Evolutionary conservation across 176 grass and related monocot genomes (phyloP), one percentile per base, ranked within the genome.

Genomic region (Ensete ventricosum): DNA sequence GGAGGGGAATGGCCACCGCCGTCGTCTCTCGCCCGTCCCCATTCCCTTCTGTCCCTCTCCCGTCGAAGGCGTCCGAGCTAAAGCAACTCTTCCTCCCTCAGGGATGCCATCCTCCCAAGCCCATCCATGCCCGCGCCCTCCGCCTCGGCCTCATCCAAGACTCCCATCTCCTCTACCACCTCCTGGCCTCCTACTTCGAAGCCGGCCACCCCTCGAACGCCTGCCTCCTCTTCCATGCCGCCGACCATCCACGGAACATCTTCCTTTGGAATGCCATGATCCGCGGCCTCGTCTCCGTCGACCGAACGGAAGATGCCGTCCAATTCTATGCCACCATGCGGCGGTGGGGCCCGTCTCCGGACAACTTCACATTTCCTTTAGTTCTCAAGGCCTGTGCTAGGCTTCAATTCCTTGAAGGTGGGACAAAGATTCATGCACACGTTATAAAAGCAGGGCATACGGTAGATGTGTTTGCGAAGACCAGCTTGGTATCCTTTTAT

Each of bases 301-400:
- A 77, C 9, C 67, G 79, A 3, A 79, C 86, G 81, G 72, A 78
- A 68, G 78, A 88, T 49, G 84, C 81, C 20, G 62, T 86, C 72
- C 81, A 59, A 63, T 13, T 82, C 26, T 85, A 84, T 73, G 27
- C 53, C 57, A 20, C 3, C 48, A 80, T 80, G 78, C 62, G 83
- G 79, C 77, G 70, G 8, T 60, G 75, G 13, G 4, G n/a, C 34
- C 84, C 73, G 1, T 80, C 76, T 59, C 79, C 71, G 21, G 62
- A 81, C 24, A 82, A 84, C 79, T 81, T 89, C 76, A 92, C 86
- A 66, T 82, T 88, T 11, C 84, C 86, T 16, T 52, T 82, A 19
- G 86, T 82, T 49, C 49, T 92, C 84, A 92, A 89, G 73, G 54
- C 86, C 52, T 84, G 83, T 55, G 83, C 90, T 21, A 86, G 90